phyloP scores from a whole-genome alignment of 2,329 filamentous ascomycete genomes.

The Simplicillium sp. region DNA sequence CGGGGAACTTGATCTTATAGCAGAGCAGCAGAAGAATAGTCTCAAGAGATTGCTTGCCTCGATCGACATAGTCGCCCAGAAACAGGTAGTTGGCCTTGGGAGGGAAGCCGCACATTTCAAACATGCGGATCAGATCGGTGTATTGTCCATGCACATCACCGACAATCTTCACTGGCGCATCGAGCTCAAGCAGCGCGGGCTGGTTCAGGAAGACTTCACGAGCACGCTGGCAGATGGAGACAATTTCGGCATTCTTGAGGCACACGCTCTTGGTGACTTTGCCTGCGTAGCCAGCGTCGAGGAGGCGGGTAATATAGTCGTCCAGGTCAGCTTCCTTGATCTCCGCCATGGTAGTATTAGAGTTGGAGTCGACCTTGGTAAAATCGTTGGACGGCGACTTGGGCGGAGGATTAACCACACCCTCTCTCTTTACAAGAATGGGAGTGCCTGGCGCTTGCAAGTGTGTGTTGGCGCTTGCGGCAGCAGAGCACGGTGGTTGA shows the following conservation, averaged over 20 bases:
- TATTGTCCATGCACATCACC: conserved; percentile 96
- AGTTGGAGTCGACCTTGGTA: conserved; percentile 30
- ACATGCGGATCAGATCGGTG: conserved; percentile 90
- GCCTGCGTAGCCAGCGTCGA: conserved; percentile 90
- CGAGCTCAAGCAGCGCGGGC: conserved; percentile 82
- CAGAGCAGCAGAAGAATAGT: conserved; percentile 87
- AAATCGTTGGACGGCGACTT: conserved; percentile 32
- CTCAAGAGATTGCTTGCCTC: conserved; percentile 91
- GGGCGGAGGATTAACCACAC: conserved; percentile 57
- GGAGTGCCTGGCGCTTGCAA: conserved; percentile 72
- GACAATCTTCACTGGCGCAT: conserved; percentile 94
- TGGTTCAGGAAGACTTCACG: conserved; percentile 86
- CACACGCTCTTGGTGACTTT: conserved; percentile 98
- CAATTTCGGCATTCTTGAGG: conserved; percentile 95
- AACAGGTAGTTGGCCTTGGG: conserved; percentile 89
- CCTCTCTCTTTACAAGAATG: conserved; percentile 76
- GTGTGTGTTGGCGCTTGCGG: conserved; percentile 45
- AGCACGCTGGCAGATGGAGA: conserved; percentile 81
- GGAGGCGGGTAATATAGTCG: conserved; percentile 88
- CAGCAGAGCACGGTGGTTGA: conserved; percentile 62
- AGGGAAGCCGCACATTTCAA: conserved; percentile 97
- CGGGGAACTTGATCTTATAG: conserved; percentile 95
- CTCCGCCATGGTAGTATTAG: conserved; percentile 72
- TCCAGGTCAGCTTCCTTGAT: conserved; percentile 91
- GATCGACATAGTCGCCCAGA: conserved; percentile 91